Evolutionary conservation across 352 stramenopile genomes (phyloP), one percentile per base, ranked within the genome.

Genomic region (Phytophthora sp.): DNA sequence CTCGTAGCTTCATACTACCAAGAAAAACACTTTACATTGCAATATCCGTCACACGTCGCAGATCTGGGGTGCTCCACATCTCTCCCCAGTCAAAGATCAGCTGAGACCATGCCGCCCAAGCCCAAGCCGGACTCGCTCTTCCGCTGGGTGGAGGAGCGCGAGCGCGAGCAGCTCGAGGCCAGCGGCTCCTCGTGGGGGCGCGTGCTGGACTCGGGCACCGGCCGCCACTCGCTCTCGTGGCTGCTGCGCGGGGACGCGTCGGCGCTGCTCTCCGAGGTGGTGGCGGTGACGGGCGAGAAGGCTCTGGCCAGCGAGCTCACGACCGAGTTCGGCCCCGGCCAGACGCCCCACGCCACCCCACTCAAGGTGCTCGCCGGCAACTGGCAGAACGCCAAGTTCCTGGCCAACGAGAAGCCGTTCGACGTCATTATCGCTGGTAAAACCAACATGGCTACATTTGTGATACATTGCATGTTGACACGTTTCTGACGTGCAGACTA

Each of bases 181-280:
- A 54, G 21, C 5, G 30, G 32, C 7, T 49, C 42, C n/a, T 66
- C 67, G 9, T 92, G 77, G 80, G 82, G 81, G 0, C 82, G 71
- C 35, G 84, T 97, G 35, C 75, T 98, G 3, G 93, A 98, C 76
- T 82, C 91, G 2, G 93, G 93, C 15, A 98, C 93, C 1, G 93
- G 93, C 20, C 72, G 78, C 52, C 93, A 98, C 69, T 97, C 88
- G 32, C 64, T 98, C 11, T 69, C 81, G 31, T 98, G 93, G 93
- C 83, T 98, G 17, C 61, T 83, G 15, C 60, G 39, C 8, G 66
- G 69, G 12, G 60, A 66, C 26, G 44, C 53, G 11, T 63, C 74
- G 2, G 31, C 50, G 20, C 31, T 65, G 18, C 54, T 86, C 54
- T 43, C 66, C 13, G 64, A 79, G 48, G 51, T 86, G 21, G 84